Conservation (phyloP, 495 filamentous ascomycete species). For the Trichoderma parareesei region DNA sequence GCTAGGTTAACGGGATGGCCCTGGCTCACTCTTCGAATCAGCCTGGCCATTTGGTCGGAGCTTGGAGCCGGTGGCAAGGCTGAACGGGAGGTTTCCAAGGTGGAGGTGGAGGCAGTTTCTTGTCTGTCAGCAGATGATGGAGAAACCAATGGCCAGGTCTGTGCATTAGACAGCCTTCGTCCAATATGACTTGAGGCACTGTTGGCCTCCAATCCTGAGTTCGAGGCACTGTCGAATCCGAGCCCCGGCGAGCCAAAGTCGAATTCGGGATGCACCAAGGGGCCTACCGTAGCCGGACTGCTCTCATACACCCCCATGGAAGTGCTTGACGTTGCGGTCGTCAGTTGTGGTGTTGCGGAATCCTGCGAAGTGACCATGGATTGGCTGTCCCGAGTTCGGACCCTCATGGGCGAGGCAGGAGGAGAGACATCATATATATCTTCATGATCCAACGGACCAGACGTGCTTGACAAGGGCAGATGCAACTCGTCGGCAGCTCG, state of each 20-base stretch:
- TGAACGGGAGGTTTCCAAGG: conserved; percentile 18
- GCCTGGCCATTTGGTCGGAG: conserved; percentile 23
- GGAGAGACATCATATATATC: conserved; percentile 52
- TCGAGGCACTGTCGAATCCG: background rate
- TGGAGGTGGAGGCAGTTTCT: conserved; percentile 13
- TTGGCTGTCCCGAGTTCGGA: background rate
- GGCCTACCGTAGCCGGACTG: conserved; percentile 12
- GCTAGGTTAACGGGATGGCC: conserved; percentile 7
- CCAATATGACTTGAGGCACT: background rate
- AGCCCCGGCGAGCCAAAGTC: background rate
- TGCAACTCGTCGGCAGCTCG: conserved; percentile 17
- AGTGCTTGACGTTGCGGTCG: background rate
- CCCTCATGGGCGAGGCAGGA: conserved; percentile 30
- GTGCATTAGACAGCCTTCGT: conserved; percentile 30
- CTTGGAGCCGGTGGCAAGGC: conserved; percentile 23
- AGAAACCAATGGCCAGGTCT: conserved; percentile 34
- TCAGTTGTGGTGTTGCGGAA: background rate
- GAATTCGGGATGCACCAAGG: background rate
- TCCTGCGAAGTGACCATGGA: background rate
- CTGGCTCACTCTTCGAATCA: conserved; percentile 18
- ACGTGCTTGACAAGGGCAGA: conserved; percentile 15
- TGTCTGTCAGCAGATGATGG: conserved; percentile 18
- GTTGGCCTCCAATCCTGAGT: background rate
- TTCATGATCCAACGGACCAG: conserved; percentile 21
- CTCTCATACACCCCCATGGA: conserved; percentile 9